phyloP scores from a whole-genome alignment of 371 early-diverging fungal genomes.

The Mortierella sp. region DNA sequence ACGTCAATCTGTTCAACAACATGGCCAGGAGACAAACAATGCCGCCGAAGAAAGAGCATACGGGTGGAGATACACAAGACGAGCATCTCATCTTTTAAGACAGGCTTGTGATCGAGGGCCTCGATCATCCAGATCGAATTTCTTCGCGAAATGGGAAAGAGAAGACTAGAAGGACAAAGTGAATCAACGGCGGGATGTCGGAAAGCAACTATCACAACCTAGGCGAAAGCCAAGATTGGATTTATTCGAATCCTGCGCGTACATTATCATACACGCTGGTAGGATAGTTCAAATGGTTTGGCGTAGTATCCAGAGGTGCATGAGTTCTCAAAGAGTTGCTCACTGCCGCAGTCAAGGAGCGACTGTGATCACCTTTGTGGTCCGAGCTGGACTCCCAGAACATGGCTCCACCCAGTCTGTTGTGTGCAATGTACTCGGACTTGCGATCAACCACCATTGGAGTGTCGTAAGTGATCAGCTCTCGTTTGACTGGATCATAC shows the following conservation, averaged over 20 bases:
- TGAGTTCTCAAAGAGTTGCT: slow-evolving; percentile 44
- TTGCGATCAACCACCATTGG: slow-evolving; percentile 76
- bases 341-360: slow-evolving; percentile 59
- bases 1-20: no score
- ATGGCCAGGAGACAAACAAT: no score
- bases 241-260: slow-evolving; percentile 48
- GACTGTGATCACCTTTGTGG: slow-evolving; percentile 54
- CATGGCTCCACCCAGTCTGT: slow-evolving; percentile 84
- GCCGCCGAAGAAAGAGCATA: no score
- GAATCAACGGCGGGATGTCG: no score
- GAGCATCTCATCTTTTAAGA: no score
- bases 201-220: neutral
- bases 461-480: slow-evolving; percentile 87
- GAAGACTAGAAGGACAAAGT: no score
- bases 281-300: slow-evolving; percentile 62
- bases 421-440: slow-evolving; percentile 72
- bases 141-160: no score
- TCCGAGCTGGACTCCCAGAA: slow-evolving; percentile 86
- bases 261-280: slow-evolving; percentile 67
- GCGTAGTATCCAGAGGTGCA: slow-evolving; percentile 47
- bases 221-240: neutral
- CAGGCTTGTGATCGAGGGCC: no score
- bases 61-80: no score
- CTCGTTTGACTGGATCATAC: slow-evolving; percentile 71
- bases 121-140: no score